Percentiles rank a stretch among this genome's conserved stretches.
These are phyloP conservation scores for Fusarium sp. DNA, from an alignment of 2,329 filamentous ascomycete genomes.

Conservation along the genomic window DNA sequence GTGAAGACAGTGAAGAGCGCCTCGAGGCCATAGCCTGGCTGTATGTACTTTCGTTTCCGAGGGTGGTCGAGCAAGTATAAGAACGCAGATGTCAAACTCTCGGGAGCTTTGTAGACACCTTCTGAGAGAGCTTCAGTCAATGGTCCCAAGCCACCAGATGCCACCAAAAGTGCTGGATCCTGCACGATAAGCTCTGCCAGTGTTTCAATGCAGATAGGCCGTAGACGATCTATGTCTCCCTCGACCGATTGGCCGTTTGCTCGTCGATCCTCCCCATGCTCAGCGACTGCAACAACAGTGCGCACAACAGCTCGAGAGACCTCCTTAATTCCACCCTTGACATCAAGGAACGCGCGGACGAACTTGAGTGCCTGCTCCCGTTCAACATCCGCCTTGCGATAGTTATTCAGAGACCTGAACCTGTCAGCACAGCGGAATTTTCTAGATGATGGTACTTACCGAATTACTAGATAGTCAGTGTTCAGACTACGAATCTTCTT, in stretches of 20 bases:
- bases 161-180: constrained; percentile 82
- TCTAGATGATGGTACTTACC: constrained; percentile 39
- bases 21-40: constrained; percentile 89
- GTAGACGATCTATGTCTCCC: constrained; percentile 83
- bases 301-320: constrained; percentile 88
- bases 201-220: constrained; percentile 92
- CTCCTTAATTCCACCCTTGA: constrained; percentile 90
- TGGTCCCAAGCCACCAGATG: constrained; percentile 84
- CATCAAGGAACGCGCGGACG: constrained; percentile 91
- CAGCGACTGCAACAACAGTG: constrained; percentile 90
- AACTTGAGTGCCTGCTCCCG: constrained; percentile 98
- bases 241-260: constrained; percentile 74
- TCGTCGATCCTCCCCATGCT: constrained; percentile 88
- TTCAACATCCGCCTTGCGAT: constrained; percentile 96
- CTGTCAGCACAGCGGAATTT: constrained; percentile 18
- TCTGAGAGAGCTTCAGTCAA: constrained; percentile 93
- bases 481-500: constrained; percentile 88
- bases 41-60: constrained; percentile 81
- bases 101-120: constrained; percentile 90
- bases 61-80: constrained; percentile 90
- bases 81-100: constrained; percentile 88
- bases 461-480: constrained; percentile 90
- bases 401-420: constrained; percentile 83
- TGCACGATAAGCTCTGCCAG: constrained; percentile 90
- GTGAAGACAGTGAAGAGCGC: constrained; percentile 93